Conservation (phyloP, 495 filamentous ascomycete species). For the Penicillium antarcticum region DNA sequence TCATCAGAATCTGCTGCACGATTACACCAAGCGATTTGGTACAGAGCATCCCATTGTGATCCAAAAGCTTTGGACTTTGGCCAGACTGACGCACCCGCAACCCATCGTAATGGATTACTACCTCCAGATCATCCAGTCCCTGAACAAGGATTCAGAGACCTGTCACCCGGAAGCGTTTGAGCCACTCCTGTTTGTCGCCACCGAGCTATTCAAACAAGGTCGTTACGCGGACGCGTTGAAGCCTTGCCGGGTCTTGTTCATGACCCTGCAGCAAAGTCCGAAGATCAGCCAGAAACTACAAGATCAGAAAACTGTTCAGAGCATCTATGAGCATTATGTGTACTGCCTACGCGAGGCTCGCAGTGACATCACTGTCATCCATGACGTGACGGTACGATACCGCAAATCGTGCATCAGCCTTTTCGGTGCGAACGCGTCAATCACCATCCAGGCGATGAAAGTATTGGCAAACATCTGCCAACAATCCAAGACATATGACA, state of each 20-base stretch:
- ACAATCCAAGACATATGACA: slow-evolving; percentile 17
- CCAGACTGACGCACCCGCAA: slow-evolving; percentile 18
- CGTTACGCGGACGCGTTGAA: slow-evolving; percentile 20
- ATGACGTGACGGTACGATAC: slow-evolving; percentile 23
- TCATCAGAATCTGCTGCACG: slow-evolving; percentile 16
- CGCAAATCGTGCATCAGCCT: slow-evolving; percentile 14
- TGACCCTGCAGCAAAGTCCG: slow-evolving; percentile 13
- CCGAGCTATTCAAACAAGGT: slow-evolving; percentile 18
- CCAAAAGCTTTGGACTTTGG: slow-evolving; percentile 21
- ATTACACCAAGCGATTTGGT: slow-evolving; percentile 17
- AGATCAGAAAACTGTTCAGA: slow-evolving; percentile 17
- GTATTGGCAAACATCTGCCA: slow-evolving; percentile 24
- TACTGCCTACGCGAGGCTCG: slow-evolving; percentile 18
- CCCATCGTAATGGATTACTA: slow-evolving; percentile 22
- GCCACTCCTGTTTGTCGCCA: slow-evolving; percentile 20
- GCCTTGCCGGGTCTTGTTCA: slow-evolving; percentile 18
- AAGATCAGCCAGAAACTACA: slow-evolving; percentile 17
- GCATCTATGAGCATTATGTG: slow-evolving; percentile 18
- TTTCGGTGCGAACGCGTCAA: slow-evolving; percentile 16
- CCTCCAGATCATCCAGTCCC: slow-evolving; percentile 15
- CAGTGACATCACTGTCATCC: slow-evolving; percentile 12
- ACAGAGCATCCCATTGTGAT: slow-evolving; percentile 16
- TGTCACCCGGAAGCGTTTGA: slow-evolving; percentile 24
- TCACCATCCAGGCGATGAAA: slow-evolving; percentile 20
- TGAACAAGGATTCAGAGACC: slow-evolving; percentile 22